phyloP scores from a whole-genome alignment of 1,284 basidiomycete genomes.

The Moniliophthora roreri region DNA sequence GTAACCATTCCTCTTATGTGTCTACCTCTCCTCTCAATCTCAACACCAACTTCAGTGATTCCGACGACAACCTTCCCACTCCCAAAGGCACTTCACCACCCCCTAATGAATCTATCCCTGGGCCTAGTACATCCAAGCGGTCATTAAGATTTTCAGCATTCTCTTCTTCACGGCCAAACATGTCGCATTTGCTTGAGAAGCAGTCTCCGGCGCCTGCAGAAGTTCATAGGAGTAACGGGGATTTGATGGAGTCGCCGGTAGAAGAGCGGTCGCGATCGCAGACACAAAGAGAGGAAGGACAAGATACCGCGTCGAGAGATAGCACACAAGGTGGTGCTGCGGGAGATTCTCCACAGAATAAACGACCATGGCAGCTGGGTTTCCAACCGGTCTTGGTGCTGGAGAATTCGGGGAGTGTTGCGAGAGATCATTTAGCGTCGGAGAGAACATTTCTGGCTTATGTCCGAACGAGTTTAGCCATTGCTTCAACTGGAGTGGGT shows the following conservation, averaged over 20 bases:
- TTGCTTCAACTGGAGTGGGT: conserved; percentile 52
- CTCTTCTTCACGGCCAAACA: not conserved
- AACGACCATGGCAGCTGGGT: not conserved
- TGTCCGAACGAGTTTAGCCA: conserved; percentile 44
- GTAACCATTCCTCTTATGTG: not conserved
- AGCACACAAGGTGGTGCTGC: not conserved
- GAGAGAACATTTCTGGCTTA: conserved; percentile 52
- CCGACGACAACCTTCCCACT: not conserved
- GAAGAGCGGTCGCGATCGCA: not conserved
- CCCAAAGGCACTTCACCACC: not conserved
- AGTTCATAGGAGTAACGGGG: not conserved
- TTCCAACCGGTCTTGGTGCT: conserved; percentile 30
- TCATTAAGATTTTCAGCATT: not conserved
- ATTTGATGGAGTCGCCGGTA: not conserved
- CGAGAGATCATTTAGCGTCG: conserved; percentile 48
- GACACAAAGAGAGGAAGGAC: too few species aligned
- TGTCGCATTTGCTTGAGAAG: not conserved
- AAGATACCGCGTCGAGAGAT: not conserved
- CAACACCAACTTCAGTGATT: not conserved
- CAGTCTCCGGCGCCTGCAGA: not conserved
- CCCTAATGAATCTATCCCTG: not conserved
- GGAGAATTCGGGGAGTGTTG: conserved; percentile 44
- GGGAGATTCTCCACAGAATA: not conserved
- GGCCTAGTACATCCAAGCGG: not conserved
- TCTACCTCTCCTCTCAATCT: not conserved